Conservation (phyloP, 2,329 filamentous ascomycete species). For the Fusarium longipes region DNA sequence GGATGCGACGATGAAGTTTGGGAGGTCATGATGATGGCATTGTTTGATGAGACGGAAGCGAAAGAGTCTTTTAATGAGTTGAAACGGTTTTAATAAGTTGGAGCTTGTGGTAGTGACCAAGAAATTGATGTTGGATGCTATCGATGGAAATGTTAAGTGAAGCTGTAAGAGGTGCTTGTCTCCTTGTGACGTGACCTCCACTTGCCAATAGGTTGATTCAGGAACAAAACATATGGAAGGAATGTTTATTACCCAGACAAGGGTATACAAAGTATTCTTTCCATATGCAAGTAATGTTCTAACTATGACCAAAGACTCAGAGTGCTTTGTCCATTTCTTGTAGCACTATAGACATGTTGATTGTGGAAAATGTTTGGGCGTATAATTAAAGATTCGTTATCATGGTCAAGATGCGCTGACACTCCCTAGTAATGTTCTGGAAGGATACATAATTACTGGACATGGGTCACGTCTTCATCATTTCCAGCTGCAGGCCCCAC, state of each 20-base stretch:
- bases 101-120: not conserved
- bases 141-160: slow-evolving; percentile 8
- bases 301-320: not conserved
- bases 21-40: slow-evolving; percentile 48
- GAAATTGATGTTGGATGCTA: not conserved
- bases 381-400: not conserved
- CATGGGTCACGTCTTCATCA: no score
- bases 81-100: not conserved
- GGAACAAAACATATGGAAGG: not conserved
- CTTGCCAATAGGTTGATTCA: not conserved
- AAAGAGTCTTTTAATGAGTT: fast-evolving
- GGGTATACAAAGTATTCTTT: not conserved
- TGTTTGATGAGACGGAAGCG: not conserved
- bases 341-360: not conserved
- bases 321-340: not conserved
- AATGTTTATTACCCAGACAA: not conserved
- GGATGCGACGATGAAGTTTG: slow-evolving; percentile 34
- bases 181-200: slow-evolving; percentile 29
- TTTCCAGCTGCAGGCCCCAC: slow-evolving; percentile 15
- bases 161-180: not conserved
- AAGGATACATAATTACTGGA: slow-evolving; percentile 15
- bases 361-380: no score
- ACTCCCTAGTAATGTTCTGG: slow-evolving; percentile 17
- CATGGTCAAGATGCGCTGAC: not conserved
- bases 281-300: not conserved